phyloP scores from a whole-genome alignment of 306 rosid genomes.

The Datisca glomerata region DNA sequence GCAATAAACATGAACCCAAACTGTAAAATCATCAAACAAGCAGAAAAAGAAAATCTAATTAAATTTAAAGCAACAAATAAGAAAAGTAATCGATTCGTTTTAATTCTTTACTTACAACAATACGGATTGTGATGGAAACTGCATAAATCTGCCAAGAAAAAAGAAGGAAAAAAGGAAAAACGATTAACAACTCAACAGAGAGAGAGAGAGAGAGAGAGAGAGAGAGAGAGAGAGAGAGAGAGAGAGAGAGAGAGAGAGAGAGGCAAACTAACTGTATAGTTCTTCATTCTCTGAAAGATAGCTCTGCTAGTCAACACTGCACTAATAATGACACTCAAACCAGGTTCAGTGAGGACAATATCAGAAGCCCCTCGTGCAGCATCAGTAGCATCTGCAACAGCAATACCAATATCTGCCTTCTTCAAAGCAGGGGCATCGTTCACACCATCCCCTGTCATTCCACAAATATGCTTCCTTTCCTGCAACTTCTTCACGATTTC shows the following conservation, averaged over 20 bases:
- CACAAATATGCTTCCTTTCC: slow-evolving; percentile 93
- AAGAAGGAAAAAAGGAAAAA: slow-evolving; percentile 5
- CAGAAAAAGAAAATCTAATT: slow-evolving; percentile 6
- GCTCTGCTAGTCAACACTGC: slow-evolving; percentile 96
- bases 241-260: neutral
- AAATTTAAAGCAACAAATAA: slow-evolving; percentile 1
- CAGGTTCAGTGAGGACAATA: slow-evolving; percentile 95
- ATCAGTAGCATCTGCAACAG: slow-evolving; percentile 98
- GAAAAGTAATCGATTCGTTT: neutral
- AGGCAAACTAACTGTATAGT: slow-evolving; percentile 66
- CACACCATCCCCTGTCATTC: slow-evolving; percentile 99
- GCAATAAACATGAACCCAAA: slow-evolving; percentile 96
- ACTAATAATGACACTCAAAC: slow-evolving; percentile 92
- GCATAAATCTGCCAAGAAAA: slow-evolving; percentile 70
- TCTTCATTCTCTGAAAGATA: slow-evolving; percentile 96
- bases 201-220: neutral
- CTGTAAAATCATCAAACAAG: slow-evolving; percentile 31
- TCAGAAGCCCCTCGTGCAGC: slow-evolving; percentile 98
- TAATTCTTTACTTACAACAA: slow-evolving; percentile 63
- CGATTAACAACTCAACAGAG: neutral
- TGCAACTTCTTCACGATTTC: slow-evolving; percentile 96
- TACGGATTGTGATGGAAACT: slow-evolving; percentile 97
- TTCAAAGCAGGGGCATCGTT: slow-evolving; percentile 98
- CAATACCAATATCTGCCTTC: slow-evolving; percentile 97
- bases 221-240: neutral